Evolutionary conservation across 2,329 filamentous ascomycete species (phyloP).

Genomic region (Tolypocladium album): DNA sequence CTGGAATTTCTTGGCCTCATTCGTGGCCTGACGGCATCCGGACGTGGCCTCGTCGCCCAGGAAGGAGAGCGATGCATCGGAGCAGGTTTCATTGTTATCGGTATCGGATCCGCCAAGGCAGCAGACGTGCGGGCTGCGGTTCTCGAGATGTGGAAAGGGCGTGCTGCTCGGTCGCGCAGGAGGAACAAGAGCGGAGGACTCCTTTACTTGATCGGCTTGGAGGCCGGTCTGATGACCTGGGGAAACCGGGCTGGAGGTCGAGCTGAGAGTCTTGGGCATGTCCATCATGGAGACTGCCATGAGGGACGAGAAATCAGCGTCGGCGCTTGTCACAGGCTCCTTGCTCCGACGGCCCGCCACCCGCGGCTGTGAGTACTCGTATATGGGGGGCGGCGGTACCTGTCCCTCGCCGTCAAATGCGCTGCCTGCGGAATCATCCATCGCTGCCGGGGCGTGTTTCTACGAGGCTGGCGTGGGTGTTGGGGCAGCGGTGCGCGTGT

Average conservation of each 20-base stretch:
- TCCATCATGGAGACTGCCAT: constrained; percentile 25
- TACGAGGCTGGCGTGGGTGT: not conserved
- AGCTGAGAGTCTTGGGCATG: constrained; percentile 22
- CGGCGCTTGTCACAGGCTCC: constrained; percentile 4
- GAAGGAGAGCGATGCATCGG: constrained; percentile 5
- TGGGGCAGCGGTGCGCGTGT: not conserved
- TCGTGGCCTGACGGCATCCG: constrained; percentile 13
- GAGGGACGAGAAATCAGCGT: constrained; percentile 23
- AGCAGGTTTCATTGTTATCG: constrained; percentile 6
- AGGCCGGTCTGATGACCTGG: constrained; percentile 43
- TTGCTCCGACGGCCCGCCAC: constrained; percentile 5
- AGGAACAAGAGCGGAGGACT: constrained; percentile 21
- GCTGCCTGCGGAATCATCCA: constrained; percentile 1
- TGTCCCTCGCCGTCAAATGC: constrained; percentile 1
- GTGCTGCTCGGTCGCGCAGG: constrained; percentile 45
- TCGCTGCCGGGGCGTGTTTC: not conserved
- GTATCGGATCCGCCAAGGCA: constrained; percentile 13
- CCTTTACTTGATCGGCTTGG: constrained; percentile 34
- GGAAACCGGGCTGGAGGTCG: constrained; percentile 43
- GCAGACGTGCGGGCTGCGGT: constrained; percentile 22
- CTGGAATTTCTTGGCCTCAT: constrained; percentile 27
- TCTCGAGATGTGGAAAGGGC: constrained; percentile 45
- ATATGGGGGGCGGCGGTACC: constrained; percentile 2
- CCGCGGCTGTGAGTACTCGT: not conserved
- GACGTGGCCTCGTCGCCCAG: constrained; percentile 8